Evolutionary conservation across 257 asterid species (phyloP).

Genomic region (Mentha longifolia): DNA sequence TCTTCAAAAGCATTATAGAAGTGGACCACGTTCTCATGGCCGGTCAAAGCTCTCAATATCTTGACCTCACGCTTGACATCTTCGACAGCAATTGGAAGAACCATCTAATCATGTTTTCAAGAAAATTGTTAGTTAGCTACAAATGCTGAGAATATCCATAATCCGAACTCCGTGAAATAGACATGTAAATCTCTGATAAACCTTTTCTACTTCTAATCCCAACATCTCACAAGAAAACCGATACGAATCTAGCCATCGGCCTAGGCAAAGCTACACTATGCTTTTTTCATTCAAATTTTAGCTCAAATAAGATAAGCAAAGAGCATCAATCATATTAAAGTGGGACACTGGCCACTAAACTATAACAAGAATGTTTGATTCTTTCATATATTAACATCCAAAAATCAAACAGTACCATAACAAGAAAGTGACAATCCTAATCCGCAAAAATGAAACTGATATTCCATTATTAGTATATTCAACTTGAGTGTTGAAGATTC

Average conservation of each 20-base stretch:
- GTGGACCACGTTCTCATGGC: constrained; percentile 97
- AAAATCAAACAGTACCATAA: neutral
- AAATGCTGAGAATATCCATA: neutral
- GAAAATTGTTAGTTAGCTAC: constrained; percentile 20
- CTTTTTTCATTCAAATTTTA: neutral
- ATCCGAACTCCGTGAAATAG: constrained; percentile 3
- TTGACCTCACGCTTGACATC: constrained; percentile 98
- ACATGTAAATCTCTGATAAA: neutral
- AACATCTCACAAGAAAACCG: neutral
- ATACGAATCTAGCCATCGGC: constrained; percentile 11
- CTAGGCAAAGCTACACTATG: constrained; percentile 1
- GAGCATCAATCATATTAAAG: neutral
- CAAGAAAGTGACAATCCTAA: constrained; percentile 19
- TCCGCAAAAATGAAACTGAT: constrained; percentile 16
- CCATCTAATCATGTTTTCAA: constrained; percentile 64
- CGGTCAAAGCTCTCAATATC: constrained; percentile 92
- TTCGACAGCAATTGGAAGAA: constrained; percentile 96
- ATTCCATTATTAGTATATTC: constrained; percentile 25
- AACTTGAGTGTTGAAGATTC: constrained; percentile 11
- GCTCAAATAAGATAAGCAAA: neutral
- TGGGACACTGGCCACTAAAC: neutral
- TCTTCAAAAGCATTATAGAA: constrained; percentile 93
- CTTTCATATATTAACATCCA: neutral
- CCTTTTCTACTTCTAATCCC: constrained; percentile 7
- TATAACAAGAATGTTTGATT: neutral